Evolutionary conservation across 805 yeast species (phyloP).

Genomic region (Candida sithepensis): DNA sequence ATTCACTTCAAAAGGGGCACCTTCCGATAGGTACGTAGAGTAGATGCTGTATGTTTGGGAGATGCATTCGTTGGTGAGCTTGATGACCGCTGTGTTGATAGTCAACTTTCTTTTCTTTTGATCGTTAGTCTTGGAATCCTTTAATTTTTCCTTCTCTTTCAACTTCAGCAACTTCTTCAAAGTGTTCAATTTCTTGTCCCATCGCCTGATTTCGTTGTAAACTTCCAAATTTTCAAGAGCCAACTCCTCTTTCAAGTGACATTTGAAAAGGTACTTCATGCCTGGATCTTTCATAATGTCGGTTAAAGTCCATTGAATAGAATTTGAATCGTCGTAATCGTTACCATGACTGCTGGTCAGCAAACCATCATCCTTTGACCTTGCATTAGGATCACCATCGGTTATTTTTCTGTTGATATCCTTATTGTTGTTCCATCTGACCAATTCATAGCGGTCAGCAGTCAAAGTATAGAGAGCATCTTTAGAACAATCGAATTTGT

Average conservation of each 20-base stretch:
- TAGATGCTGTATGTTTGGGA: slow-evolving; percentile 62
- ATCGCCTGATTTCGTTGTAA: slow-evolving; percentile 53
- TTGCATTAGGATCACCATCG: no score
- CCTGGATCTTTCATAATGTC: slow-evolving; percentile 72
- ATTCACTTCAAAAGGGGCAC: slow-evolving; percentile 69
- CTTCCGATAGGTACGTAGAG: slow-evolving; percentile 58
- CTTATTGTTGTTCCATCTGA: slow-evolving; percentile 20
- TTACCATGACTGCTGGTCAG: neutral
- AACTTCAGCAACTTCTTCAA: slow-evolving; percentile 38
- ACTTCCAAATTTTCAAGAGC: slow-evolving; percentile 80
- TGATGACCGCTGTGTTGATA: slow-evolving; percentile 36
- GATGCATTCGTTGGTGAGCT: slow-evolving; percentile 50
- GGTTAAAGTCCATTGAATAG: slow-evolving; percentile 24
- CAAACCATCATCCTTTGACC: no score
- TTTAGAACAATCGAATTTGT: slow-evolving; percentile 11
- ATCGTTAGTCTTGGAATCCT: slow-evolving; percentile 10
- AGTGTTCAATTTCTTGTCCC: slow-evolving; percentile 42
- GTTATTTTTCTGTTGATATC: no score
- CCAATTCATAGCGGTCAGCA: slow-evolving; percentile 17
- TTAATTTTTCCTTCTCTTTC: slow-evolving; percentile 23
- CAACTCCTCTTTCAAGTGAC: slow-evolving; percentile 58
- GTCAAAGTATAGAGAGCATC: slow-evolving; percentile 25
- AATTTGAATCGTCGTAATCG: neutral
- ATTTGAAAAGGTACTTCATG: slow-evolving; percentile 58
- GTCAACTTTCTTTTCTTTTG: slow-evolving; percentile 27